A percentile compares a stretch with the other conserved stretches of the same genome.
Conservation (phyloP, 2,329 filamentous ascomycete species). For the Piedraia hortae region DNA sequence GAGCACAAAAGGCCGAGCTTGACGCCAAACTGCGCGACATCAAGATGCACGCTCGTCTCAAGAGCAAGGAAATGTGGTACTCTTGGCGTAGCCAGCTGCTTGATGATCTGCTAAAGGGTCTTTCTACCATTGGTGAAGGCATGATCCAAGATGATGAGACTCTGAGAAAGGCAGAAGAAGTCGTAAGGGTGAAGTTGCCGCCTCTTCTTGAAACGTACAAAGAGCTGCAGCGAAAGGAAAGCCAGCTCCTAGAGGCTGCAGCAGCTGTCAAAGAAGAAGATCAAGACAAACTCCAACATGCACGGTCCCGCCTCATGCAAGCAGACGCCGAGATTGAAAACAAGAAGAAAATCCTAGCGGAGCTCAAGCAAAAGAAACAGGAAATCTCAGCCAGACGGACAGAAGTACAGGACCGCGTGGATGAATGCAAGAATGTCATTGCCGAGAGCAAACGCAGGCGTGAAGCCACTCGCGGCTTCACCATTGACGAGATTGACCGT, state of each 20-base stretch:
- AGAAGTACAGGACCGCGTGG: slow-evolving; percentile 35
- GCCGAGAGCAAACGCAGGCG: slow-evolving; percentile 55
- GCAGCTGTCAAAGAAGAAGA: slow-evolving; percentile 55
- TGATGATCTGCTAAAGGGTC: slow-evolving; percentile 53
- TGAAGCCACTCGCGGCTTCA: slow-evolving; percentile 79
- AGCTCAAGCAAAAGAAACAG: slow-evolving; percentile 37
- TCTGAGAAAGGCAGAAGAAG: slow-evolving; percentile 37
- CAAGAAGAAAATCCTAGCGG: slow-evolving; percentile 38
- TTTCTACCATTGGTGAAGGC: slow-evolving; percentile 45
- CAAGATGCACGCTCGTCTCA: slow-evolving; percentile 67
- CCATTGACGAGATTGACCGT: slow-evolving; percentile 45
- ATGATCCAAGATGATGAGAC: slow-evolving; percentile 47
- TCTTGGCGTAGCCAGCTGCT: slow-evolving; percentile 84
- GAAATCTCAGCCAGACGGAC: slow-evolving; percentile 39
- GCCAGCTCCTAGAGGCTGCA: slow-evolving; percentile 37
- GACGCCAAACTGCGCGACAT: slow-evolving; percentile 95
- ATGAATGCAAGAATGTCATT: slow-evolving; percentile 45
- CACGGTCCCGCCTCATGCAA: slow-evolving; percentile 37
- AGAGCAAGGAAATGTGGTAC: slow-evolving; percentile 95
- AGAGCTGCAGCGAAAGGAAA: slow-evolving; percentile 32
- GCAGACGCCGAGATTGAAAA: slow-evolving; percentile 40
- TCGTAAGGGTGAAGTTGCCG: slow-evolving; percentile 42
- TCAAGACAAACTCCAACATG: slow-evolving; percentile 44
- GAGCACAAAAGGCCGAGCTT: slow-evolving; percentile 64
- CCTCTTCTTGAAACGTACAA: slow-evolving; percentile 31